Base-by-base conservation (phyloP, 2,329 filamentous ascomycete species). In the Periconia digitata region DNA sequence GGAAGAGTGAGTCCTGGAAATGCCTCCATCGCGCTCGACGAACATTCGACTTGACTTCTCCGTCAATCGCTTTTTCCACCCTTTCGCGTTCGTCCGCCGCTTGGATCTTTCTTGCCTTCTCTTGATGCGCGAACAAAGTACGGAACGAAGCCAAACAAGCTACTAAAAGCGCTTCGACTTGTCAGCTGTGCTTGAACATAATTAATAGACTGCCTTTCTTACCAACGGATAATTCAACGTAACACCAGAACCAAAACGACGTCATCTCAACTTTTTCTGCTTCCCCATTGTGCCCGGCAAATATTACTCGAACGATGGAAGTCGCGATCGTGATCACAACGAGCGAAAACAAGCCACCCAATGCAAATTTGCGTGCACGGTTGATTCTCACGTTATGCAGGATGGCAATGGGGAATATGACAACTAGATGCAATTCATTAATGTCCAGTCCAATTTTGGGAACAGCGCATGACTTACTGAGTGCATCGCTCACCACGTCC, bases 401-500 rank as follows among this genome's bases (percentile, higher is more conserved):
- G 12, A 56, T 47, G 22, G 21, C 23, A 16, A 51, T 39, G 1
- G 50, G 45, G 8, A 55, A 42, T 8, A 37, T 17, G 37, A 51
- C 40, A 36, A 51, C 48, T 51, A 17, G 27, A 38, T 8, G 13
- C 17, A 34, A 15, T 22, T n/a, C n/a, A n/a, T n/a, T n/a, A n/a
- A n/a, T n/a, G n/a, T 34, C n/a, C n/a, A n/a, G n/a, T n/a, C n/a
- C 4, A 22, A 23, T 18, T 32, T 27, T 22, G n/a, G 34, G n/a
- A n/a, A n/a, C n/a, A n/a, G n/a, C n/a, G n/a, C n/a, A 8, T 6
- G 34, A 40, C 49, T 36, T 49, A 54, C 51, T 54, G 29, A 47
- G 24, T 8, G 20, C 38, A 29, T 54, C 51, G 8, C 49, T 49
- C 5, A 49, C 15, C 13, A 54, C 46, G 44, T 51, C 48, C 21